Base-by-base conservation (phyloP, 148 eudicot genomes). In the Fallopia convolvulus region DNA sequence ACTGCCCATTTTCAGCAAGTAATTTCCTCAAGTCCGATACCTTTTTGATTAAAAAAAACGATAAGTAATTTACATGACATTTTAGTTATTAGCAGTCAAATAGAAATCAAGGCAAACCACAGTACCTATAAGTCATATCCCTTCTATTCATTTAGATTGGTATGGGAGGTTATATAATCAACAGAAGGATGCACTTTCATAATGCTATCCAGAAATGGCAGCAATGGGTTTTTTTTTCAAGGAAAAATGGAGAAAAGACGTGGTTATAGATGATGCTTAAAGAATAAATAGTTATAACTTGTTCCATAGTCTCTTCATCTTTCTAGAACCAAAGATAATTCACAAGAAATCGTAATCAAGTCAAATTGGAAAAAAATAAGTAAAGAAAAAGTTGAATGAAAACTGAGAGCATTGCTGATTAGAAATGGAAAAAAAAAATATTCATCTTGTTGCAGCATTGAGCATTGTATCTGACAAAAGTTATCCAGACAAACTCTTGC, bases 11-110 rank as follows among this genome's bases (percentile, higher is more conserved):
- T 48, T 76, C 90, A 49, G 93, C 93, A 85, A 93, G 79, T 83
- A 93, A 49, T 78, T 85, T 87, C 77, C 97, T 87, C 84, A 93
- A 85, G 75, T 89, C 91, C 78, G 80, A 80, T 36, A 91, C 97
- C 98, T 93, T 78, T 53, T 74, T 79, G 39, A 21, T 75, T 6
- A 21, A 11, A 72, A 1, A 47, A 9, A 18, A 26, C 15, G 0
- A 14, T 6, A 23, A 26, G 40, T 14, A 48, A 2, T 2, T 52
- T 8, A 2, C 18, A 21, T 17, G 23, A 17, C 8, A 44, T 44
- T 44, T 44, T 1, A 44, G 47, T 44, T 39, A 53, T 61, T 14
- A 52, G 15, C 17, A 79, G 56, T 13, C 33, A 52, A 32, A 56
- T 68, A 17, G 39, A 36, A 36, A 33, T 68, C 36, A 68, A 68